Evolutionary conservation across 352 stramenopile species (phyloP).

Genomic region (Phytophthora litchii): DNA sequence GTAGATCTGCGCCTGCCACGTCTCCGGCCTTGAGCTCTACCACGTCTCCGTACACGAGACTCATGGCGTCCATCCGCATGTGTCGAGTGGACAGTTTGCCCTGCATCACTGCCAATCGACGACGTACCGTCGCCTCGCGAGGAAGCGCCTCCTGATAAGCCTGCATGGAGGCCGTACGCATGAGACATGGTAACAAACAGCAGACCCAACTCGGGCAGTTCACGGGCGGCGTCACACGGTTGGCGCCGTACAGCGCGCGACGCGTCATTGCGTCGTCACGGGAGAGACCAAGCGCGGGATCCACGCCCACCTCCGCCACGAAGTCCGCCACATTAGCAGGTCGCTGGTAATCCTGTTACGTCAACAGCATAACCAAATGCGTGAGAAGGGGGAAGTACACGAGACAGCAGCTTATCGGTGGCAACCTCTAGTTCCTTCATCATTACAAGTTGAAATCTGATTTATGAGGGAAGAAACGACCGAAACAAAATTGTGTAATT

Average conservation of each 20-base stretch:
- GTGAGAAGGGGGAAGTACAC: background rate
- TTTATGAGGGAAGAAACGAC: background rate
- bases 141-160: constrained; percentile 85
- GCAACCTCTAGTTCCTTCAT: constrained; percentile 29
- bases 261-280: constrained; percentile 78
- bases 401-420: background rate
- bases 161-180: constrained; percentile 91
- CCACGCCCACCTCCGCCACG: constrained; percentile 62
- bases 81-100: constrained; percentile 54
- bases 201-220: constrained; percentile 95
- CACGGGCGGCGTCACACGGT: constrained; percentile 90
- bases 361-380: background rate
- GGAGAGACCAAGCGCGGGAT: constrained; percentile 61
- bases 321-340: constrained; percentile 60
- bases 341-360: constrained; percentile 44
- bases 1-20: constrained; percentile 89
- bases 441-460: constrained; percentile 17
- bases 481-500: background rate
- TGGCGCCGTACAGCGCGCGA: constrained; percentile 78
- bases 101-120: constrained; percentile 32
- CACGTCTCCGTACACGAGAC: constrained; percentile 93
- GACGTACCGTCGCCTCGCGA: constrained; percentile 89
- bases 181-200: constrained; percentile 93
- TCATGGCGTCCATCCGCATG: constrained; percentile 91
- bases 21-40: constrained; percentile 91